phyloP scores from a whole-genome alignment of 495 filamentous ascomycete genomes.

The Neurospora sp. region DNA sequence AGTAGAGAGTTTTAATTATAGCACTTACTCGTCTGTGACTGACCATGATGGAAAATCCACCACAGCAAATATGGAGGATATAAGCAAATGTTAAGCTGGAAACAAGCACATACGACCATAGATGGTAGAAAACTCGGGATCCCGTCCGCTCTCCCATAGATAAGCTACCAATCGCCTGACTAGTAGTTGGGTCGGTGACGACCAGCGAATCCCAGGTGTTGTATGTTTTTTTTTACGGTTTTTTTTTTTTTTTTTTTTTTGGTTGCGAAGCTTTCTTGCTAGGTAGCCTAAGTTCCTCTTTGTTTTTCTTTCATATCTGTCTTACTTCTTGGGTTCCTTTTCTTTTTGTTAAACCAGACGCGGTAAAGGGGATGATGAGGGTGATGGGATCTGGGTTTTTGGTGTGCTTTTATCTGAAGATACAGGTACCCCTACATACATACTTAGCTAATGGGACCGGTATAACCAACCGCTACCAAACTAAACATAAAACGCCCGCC shows the following conservation, averaged over 20 bases:
- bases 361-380: background rate
- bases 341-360: background rate
- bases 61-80: background rate
- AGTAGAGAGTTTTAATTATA: background rate
- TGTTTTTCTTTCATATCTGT: background rate
- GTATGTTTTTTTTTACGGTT: conserved; percentile 32
- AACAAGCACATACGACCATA: background rate
- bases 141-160: background rate
- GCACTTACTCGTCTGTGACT: background rate
- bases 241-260: background rate
- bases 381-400: background rate
- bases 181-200: conserved; percentile 38
- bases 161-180: conserved; percentile 2
- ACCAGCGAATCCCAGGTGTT: conserved; percentile 33
- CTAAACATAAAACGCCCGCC: background rate
- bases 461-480: background rate
- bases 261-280: background rate
- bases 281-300: background rate
- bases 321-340: background rate
- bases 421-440: background rate
- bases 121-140: background rate
- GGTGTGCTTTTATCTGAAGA: background rate
- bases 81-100: background rate
- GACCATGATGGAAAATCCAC: background rate
- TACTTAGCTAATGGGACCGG: background rate